These are phyloP conservation scores for Neurospora cerealis DNA, from an alignment of 495 filamentous ascomycete genomes.

Conservation along the genomic window DNA sequence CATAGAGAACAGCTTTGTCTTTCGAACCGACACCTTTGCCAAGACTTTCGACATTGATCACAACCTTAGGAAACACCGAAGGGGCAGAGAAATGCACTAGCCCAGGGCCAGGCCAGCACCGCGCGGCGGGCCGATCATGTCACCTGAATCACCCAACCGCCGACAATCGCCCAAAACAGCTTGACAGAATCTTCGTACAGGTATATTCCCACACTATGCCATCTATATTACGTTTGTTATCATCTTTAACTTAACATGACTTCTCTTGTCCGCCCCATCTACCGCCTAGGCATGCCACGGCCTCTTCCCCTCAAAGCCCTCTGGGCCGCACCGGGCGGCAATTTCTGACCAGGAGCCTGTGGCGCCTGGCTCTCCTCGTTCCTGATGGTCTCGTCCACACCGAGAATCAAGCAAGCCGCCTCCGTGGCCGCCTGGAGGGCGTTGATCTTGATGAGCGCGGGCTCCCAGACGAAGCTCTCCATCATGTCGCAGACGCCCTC, in stretches of 20 bases:
- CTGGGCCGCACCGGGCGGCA: conserved; percentile 90
- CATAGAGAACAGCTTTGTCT: not conserved
- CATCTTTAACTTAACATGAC: conserved; percentile 5
- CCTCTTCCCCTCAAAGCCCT: conserved; percentile 79
- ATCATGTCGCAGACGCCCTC: conserved; percentile 92
- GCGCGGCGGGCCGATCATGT: not conserved
- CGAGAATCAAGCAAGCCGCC: conserved; percentile 87
- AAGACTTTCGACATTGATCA: not conserved
- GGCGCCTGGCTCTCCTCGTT: conserved; percentile 85
- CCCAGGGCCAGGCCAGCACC: not conserved
- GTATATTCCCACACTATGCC: not conserved
- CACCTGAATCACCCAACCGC: not conserved
- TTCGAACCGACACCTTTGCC: not conserved
- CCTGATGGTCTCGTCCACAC: conserved; percentile 94
- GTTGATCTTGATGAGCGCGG: conserved; percentile 90
- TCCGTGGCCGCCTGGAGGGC: conserved; percentile 94
- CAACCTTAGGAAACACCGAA: not conserved
- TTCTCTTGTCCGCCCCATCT: conserved; percentile 8
- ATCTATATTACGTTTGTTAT: not conserved
- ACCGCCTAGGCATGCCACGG: conserved; percentile 84
- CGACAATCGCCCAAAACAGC: not conserved
- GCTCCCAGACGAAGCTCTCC: conserved; percentile 93
- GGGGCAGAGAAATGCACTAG: not conserved
- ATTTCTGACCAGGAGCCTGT: conserved; percentile 62
- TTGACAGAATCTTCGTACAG: not conserved